Conservation (phyloP, 352 stramenopile species). For the Phytophthora melonis region DNA sequence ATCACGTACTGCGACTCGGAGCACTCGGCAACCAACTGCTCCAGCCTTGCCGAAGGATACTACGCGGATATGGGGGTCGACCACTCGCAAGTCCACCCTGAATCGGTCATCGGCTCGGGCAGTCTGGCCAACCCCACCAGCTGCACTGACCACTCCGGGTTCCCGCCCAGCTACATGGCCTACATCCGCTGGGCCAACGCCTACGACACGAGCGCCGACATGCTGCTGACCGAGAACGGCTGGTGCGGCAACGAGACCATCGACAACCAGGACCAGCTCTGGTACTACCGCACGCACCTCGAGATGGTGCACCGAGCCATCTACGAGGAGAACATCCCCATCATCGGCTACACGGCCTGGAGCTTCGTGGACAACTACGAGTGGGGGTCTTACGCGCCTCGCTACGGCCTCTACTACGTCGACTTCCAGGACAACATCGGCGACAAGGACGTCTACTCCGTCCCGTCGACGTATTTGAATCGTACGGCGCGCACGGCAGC, state of each 20-base stretch:
- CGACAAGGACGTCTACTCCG: constrained; percentile 29
- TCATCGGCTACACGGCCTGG: constrained; percentile 94
- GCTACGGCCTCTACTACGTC: constrained; percentile 72
- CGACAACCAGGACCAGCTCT: constrained; percentile 65
- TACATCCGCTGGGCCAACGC: constrained; percentile 58
- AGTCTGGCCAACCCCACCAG: constrained; percentile 34
- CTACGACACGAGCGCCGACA: constrained; percentile 46
- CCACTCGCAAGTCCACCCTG: no score
- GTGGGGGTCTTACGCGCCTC: constrained; percentile 46
- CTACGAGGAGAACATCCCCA: constrained; percentile 55
- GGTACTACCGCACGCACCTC: constrained; percentile 63
- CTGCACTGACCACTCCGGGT: constrained; percentile 44
- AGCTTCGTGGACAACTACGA: constrained; percentile 51
- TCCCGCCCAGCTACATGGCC: constrained; percentile 58
- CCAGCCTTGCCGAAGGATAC: no score
- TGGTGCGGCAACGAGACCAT: constrained; percentile 72
- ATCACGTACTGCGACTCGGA: no score
- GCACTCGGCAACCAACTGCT: no score
- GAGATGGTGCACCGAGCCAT: constrained; percentile 63
- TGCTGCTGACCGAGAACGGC: constrained; percentile 73
- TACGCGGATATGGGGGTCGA: no score
- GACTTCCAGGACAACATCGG: constrained; percentile 59
- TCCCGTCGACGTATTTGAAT: constrained; percentile 38
- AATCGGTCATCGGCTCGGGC: constrained; percentile 37
- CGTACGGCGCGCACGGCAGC: constrained; percentile 48